These are phyloP conservation scores for Podaxis rugospora DNA, from an alignment of 768 basidiomycete species.

Conservation along the genomic window DNA sequence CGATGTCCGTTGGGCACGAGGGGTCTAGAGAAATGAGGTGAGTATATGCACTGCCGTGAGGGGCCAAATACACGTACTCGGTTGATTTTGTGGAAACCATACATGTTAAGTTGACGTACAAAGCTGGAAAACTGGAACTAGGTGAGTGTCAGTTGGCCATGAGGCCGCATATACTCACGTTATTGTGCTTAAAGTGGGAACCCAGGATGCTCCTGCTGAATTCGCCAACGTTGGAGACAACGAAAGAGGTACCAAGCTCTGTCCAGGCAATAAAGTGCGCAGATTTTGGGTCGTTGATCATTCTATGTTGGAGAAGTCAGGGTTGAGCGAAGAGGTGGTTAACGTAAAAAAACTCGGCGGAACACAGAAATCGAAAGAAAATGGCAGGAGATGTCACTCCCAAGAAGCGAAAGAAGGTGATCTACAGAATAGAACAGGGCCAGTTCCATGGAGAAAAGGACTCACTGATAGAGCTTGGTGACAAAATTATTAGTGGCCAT, in stretches of 20 bases:
- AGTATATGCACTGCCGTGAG: not conserved
- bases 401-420: not conserved
- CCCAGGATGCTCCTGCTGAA: conserved; percentile 83
- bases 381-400: not conserved
- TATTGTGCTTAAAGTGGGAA: conserved; percentile 88
- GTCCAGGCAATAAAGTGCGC: conserved; percentile 82
- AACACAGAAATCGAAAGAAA: conserved; percentile 8
- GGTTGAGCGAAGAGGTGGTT: not conserved
- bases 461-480: conserved; percentile 82
- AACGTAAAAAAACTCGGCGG: conserved; percentile 10
- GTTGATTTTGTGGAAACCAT: conserved; percentile 94
- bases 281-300: conserved; percentile 83
- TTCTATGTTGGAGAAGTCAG: conserved; percentile 37
- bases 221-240: conserved; percentile 82
- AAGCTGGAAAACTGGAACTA: conserved; percentile 79
- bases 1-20: conserved; percentile 78
- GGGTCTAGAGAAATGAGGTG: conserved; percentile 43
- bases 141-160: conserved; percentile 2
- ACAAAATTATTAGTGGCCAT: conserved; percentile 80
- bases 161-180: conserved; percentile 42
- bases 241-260: conserved; percentile 77
- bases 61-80: conserved; percentile 43
- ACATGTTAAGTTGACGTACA: conserved; percentile 95
- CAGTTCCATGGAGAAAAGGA: conserved; percentile 16
- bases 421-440: conserved; percentile 2